Evolutionary conservation across 2,329 filamentous ascomycete species (phyloP).

Genomic region (Colletotrichum salicis): DNA sequence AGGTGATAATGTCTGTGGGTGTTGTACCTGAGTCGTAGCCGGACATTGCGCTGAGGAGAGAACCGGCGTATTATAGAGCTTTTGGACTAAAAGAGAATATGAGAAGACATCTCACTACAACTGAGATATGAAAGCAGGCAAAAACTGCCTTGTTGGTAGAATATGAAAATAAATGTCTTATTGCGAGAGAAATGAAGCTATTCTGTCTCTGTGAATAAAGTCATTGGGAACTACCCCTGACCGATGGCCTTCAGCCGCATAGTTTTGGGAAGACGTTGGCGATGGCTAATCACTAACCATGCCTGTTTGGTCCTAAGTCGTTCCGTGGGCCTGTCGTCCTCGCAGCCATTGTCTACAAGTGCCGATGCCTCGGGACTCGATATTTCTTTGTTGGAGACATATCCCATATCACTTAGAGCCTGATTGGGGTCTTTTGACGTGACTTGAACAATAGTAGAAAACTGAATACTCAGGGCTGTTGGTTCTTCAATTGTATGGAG

Average conservation of each 20-base stretch:
- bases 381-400: neutral
- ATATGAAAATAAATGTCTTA: neutral
- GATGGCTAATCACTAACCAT: constrained; percentile 4
- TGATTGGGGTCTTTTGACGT: neutral
- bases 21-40: constrained; percentile 7
- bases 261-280: constrained; percentile 19
- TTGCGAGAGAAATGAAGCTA: neutral
- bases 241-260: constrained; percentile 24
- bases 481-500: too few species aligned
- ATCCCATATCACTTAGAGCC: neutral
- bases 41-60: neutral
- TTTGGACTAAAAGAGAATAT: neutral
- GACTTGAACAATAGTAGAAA: neutral
- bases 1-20: constrained; percentile 29
- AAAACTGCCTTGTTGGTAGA: neutral
- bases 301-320: constrained; percentile 1
- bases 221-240: constrained; percentile 8
- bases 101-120: neutral
- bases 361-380: neutral
- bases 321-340: neutral
- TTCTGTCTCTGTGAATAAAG: neutral
- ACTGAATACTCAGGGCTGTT: neutral
- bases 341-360: neutral
- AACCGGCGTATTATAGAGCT: neutral
- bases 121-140: neutral